Percentiles rank a stretch among this genome's conserved stretches.
These are phyloP conservation scores for Phialocephala subalpina DNA, from an alignment of 2,329 filamentous ascomycete species.

Conservation along the genomic window DNA sequence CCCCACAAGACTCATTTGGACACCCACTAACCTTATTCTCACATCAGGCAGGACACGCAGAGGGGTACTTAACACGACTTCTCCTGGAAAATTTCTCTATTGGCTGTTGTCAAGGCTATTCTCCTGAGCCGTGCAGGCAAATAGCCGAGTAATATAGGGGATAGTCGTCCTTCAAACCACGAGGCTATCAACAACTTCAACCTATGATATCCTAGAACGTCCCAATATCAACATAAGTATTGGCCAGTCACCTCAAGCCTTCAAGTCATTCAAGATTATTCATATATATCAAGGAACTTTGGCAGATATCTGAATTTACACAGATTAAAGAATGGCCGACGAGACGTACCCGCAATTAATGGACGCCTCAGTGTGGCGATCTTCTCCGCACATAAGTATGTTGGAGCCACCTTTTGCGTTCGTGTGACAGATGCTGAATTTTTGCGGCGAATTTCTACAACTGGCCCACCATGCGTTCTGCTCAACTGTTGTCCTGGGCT, in stretches of 20 bases:
- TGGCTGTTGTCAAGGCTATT: conserved; percentile 5
- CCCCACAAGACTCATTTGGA: conserved; percentile 1
- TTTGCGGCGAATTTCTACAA: background rate
- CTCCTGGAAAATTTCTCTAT: background rate
- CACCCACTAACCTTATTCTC: conserved; percentile 8
- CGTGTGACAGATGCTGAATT: background rate
- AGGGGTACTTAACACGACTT: background rate
- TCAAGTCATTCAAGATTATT: background rate
- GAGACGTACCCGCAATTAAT: background rate
- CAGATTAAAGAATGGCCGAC: conserved; percentile 1
- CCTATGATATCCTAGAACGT: background rate
- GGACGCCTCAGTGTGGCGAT: conserved; percentile 2
- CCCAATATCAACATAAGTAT: background rate
- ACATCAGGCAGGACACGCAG: background rate
- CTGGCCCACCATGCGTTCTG: conserved; percentile 14
- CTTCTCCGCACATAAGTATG: conserved; percentile 3
- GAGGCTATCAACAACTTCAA: conserved; percentile 6
- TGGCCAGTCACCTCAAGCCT: background rate
- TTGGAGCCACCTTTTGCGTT: background rate
- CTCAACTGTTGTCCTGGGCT: background rate
- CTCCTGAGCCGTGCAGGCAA: conserved; percentile 5
- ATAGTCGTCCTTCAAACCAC: conserved; percentile 6
- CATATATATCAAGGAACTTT: conserved; percentile 10
- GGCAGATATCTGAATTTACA: conserved; percentile 9
- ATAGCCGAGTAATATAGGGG: conserved; percentile 10